A percentile compares a stretch with the other conserved stretches of the same genome.
These are phyloP conservation scores for Monosporascus sp. DNA, from an alignment of 2,329 filamentous ascomycete genomes.

Conservation along the genomic window DNA sequence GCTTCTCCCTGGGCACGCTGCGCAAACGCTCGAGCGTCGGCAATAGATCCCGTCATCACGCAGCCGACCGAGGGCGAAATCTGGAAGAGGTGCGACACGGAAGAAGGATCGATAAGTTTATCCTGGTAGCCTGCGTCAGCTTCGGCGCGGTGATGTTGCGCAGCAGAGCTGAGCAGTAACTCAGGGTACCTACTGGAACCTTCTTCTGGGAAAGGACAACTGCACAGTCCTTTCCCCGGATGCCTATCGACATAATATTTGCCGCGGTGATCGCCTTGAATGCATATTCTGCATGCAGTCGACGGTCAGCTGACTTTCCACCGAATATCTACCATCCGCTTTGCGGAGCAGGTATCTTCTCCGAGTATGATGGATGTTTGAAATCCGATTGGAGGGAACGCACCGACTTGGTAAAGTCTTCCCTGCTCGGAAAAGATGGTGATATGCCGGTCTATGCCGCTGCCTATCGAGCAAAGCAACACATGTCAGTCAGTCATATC, in stretches of 20 bases:
- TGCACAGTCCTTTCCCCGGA: slow-evolving; percentile 93
- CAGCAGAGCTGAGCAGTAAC: slow-evolving; percentile 9
- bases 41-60: slow-evolving; percentile 98
- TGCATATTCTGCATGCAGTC: slow-evolving; percentile 75
- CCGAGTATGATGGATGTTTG: slow-evolving; percentile 3
- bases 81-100: slow-evolving; percentile 95
- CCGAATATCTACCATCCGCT: background rate
- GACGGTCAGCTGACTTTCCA: slow-evolving; percentile 15
- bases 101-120: slow-evolving; percentile 96
- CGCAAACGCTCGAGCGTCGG: slow-evolving; percentile 89
- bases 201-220: slow-evolving; percentile 99
- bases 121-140: slow-evolving; percentile 56
- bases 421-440: slow-evolving; percentile 99
- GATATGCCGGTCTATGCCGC: slow-evolving; percentile 95
- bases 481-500: slow-evolving; percentile 18
- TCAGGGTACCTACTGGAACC: slow-evolving; percentile 71
- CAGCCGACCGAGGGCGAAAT: slow-evolving; percentile 94
- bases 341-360: slow-evolving; percentile 2
- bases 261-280: slow-evolving; percentile 99
- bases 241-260: slow-evolving; percentile 96
- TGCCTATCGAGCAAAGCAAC: slow-evolving; percentile 46
- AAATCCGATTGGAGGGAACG: slow-evolving; percentile 33
- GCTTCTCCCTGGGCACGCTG: slow-evolving; percentile 92
- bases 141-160: slow-evolving; percentile 13
- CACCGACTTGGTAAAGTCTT: slow-evolving; percentile 98